Base-by-base conservation (phyloP, 2,329 filamentous ascomycete genomes). In the Fusarium irregulare region DNA sequence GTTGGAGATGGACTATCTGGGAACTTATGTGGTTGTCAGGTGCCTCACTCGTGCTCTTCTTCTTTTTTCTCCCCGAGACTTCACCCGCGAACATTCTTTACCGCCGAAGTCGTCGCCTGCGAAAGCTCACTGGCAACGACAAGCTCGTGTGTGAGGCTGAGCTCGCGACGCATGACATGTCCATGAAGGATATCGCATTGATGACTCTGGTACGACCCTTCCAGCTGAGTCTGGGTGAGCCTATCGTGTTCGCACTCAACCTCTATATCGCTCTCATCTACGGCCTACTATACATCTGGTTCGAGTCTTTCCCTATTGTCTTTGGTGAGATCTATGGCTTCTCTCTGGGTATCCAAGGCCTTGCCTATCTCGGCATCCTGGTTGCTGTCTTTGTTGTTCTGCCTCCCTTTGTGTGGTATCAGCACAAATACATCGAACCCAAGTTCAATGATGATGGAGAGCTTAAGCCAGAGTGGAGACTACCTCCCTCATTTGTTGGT, bases 291-390 rank as follows among this genome's bases (percentile, higher is more conserved):
- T 86, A 86, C 66, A 80, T 80, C 18, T 86, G 59, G 51, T 71
- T 71, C 4, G 66, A 70, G 37, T 61, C 64, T 2, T 68, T 70
- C 27, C 68, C 68, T 7, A 30, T 72, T 6, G 71, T 76, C 4
- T 75, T 73, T 18, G 42, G 20, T 2, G 63, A 68, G 3, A 70
- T 69, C 4, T 76, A 76, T 27, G 64, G 68, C 1, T 74, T 92
- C 77, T 84, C 82, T 20, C 77, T 89, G 5, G 90, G 87, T 72
- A 86, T 91, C 68, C 82, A 84, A 16, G 90, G 90, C 2, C 63
- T 70, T 13, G 69, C 62, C 1, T 73, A 70, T 21, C 57, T 73
- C 0, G 62, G 68, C 3, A 71, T 71, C 6, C n/a, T 72, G 13
- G 49, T 67, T 18, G 58, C 45, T 6, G 56, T 55, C 1, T 30